Base-by-base conservation (phyloP, 352 stramenopile genomes). In the Phytophthora foliorum region DNA sequence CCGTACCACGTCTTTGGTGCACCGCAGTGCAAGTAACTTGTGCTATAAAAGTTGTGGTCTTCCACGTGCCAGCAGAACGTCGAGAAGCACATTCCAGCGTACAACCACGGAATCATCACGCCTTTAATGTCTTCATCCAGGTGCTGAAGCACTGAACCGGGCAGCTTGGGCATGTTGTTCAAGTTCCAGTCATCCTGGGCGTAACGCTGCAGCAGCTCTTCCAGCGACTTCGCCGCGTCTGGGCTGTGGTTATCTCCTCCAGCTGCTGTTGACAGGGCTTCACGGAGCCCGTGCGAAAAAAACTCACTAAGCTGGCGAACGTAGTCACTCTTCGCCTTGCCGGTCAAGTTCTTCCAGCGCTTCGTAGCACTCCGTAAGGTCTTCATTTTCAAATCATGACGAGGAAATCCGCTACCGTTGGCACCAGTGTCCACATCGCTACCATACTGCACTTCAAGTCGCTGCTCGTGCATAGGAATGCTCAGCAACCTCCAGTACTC, bases 1-100 rank as follows among this genome's bases (percentile, higher is more conserved):
- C 97, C 97, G 61, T 99, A 99, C 98, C 98, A 99, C 48, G 98
- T 98, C 80, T 99, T 99, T 0, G 97, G 90, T 10, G 92, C 95
- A 7, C 98, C 98, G 21, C 89, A 97, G 77, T 99, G 98, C 58
- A 99, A 82, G 77, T 99, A 99, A 72, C 98, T 99, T 72, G 99
- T 99, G 56, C 90, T 98, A 66, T 99, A 99, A 57, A 99, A 97
- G 81, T 99, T 99, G 81, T 99, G 98, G 75, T 99, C 98, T 77
- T 99, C 98, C 32, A 98, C 98, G 72, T 99, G 98, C 97, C 97
- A 99, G 72, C 96, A 99, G 76, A 99, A 99, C 1, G 98, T 99
- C 6, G 95, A 98, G 66, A 99, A 99, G 29, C 98, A 91, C 85
- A 99, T 99, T 21, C 98, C 98, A 69, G 99, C 97, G 79, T 99